phyloP scores from a whole-genome alignment of 192 early-diverging fungal species.

The Coemansia sp. region DNA sequence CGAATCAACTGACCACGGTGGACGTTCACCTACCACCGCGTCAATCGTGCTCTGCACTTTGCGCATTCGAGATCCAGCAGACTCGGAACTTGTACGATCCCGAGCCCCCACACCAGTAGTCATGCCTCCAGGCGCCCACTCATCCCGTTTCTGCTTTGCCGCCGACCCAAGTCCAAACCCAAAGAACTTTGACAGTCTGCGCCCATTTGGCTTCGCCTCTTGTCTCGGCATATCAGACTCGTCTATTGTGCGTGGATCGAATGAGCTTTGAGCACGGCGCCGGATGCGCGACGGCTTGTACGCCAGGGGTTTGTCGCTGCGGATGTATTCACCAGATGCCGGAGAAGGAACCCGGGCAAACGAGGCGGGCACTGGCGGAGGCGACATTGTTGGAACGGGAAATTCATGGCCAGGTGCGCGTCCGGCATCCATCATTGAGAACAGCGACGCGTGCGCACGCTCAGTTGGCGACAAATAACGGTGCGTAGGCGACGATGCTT shows the following conservation, averaged over 20 bases:
- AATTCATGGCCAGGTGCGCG: not conserved
- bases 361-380: not conserved
- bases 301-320: not conserved
- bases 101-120: too few relatives aligned
- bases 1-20: not conserved
- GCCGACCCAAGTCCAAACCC: not conserved
- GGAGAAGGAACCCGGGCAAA: too few relatives aligned
- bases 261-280: constrained; percentile 28
- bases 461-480: constrained; percentile 29
- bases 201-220: not conserved
- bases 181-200: not conserved
- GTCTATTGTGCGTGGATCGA: not conserved
- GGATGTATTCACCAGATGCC: not conserved
- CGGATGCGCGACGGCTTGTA: constrained; percentile 30
- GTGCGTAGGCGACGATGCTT: constrained; percentile 3
- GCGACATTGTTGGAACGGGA: not conserved
- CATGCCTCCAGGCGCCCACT: not conserved
- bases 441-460: constrained; percentile 30
- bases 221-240: not conserved
- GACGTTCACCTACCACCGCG: not conserved
- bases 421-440: constrained; percentile 33
- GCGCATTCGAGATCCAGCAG: not conserved
- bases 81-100: not conserved
- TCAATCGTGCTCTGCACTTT: constrained; percentile 3
- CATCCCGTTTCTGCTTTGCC: not conserved